Evolutionary conservation across 2,329 filamentous ascomycete species (phyloP).

Genomic region (Onygenales sp.): DNA sequence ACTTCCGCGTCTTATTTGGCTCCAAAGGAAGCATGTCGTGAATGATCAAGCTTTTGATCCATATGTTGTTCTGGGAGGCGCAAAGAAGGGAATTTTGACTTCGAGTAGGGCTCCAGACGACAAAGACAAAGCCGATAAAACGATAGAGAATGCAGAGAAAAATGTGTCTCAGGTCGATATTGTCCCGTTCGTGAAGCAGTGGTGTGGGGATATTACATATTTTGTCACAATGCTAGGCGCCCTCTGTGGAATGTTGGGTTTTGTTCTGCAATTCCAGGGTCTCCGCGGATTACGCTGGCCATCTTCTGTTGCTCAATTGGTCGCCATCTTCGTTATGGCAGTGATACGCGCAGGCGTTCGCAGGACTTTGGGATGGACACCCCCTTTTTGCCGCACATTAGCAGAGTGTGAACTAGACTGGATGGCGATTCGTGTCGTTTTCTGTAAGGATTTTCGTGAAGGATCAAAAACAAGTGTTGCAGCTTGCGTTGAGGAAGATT

Average conservation of each 20-base stretch:
- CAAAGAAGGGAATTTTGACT: background rate
- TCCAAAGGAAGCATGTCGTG: background rate
- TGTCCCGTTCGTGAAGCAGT: constrained; percentile 5
- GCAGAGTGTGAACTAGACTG: constrained; percentile 18
- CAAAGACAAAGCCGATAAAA: background rate
- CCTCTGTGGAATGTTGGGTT: constrained; percentile 14
- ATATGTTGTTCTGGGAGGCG: background rate
- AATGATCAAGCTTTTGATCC: background rate
- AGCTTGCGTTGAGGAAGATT: background rate
- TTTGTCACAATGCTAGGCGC: constrained; percentile 7
- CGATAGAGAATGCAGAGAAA: background rate
- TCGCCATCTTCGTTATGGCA: constrained; percentile 15
- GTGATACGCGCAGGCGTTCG: constrained; percentile 15
- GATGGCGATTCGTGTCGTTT: constrained; percentile 10
- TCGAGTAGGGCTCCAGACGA: background rate
- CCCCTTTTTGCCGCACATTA: background rate
- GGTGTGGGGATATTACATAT: background rate
- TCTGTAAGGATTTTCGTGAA: background rate
- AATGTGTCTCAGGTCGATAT: background rate
- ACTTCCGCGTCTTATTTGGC: background rate
- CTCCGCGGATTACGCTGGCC: constrained; percentile 19
- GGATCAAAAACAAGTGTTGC: background rate
- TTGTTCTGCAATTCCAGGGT: constrained; percentile 19
- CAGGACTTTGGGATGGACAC: constrained; percentile 9
- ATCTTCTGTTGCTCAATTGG: constrained; percentile 16